Evolutionary conservation across 164 flowering plant species (phyloP).

Genomic region (Kingdonia uniflora): DNA sequence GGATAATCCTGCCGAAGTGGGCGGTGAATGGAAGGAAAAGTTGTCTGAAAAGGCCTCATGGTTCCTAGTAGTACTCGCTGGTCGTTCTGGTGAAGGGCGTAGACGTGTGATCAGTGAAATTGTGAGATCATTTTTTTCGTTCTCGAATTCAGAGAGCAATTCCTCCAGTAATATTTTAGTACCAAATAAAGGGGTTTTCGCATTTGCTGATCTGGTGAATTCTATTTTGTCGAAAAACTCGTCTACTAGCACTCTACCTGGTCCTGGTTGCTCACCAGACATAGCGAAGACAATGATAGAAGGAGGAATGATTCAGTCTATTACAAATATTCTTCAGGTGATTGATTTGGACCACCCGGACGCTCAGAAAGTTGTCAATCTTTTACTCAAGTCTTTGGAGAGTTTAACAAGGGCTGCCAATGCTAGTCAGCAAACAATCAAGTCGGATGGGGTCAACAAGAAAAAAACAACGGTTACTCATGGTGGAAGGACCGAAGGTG

Average conservation of each 20-base stretch:
- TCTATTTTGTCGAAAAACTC: conserved; percentile 76
- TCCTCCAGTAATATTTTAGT: conserved; percentile 35
- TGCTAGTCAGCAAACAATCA: conserved; percentile 61
- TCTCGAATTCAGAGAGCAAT: conserved; percentile 38
- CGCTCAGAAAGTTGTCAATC: conserved; percentile 70
- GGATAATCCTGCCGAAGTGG: conserved; percentile 45
- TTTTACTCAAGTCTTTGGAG: conserved; percentile 74
- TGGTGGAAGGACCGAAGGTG: conserved; percentile 45
- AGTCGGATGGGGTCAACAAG: conserved; percentile 53
- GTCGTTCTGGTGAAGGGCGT: conserved; percentile 89
- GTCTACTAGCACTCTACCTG: conserved; percentile 56
- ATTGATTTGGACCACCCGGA: conserved; percentile 90
- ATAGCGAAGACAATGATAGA: conserved; percentile 85
- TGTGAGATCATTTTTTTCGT: conserved; percentile 53
- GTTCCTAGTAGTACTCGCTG: conserved; percentile 76
- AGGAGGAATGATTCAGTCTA: conserved; percentile 63
- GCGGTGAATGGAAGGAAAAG: conserved; percentile 77
- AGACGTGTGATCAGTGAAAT: conserved; percentile 68
- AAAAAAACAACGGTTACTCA: conserved; percentile 34
- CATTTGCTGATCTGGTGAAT: conserved; percentile 68
- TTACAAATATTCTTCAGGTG: conserved; percentile 60
- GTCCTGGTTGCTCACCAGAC: conserved; percentile 83
- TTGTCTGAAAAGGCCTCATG: conserved; percentile 84
- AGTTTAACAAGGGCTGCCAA: conserved; percentile 84
- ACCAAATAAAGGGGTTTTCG: conserved; percentile 58